Percentiles rank a stretch among this genome's conserved stretches.
Evolutionary conservation across 306 rosid species (phyloP).

Genomic region (Inga leiocalycina): DNA sequence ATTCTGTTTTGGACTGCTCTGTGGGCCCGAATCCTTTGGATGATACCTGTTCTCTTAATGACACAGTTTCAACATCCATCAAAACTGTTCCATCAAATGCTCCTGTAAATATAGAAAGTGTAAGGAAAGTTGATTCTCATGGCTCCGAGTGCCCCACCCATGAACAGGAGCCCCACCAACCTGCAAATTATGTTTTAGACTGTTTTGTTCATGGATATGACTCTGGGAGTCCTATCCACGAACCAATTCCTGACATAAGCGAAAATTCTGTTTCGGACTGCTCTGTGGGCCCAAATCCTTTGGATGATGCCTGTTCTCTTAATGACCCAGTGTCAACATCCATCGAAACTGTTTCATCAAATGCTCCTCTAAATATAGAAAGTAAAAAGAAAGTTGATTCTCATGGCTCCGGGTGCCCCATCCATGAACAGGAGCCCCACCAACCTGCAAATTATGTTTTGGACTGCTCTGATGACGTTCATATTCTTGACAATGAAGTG

Average conservation of each 20-base stretch:
- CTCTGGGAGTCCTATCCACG: too few relatives aligned
- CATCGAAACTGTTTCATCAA: too few relatives aligned
- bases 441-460: too few relatives aligned
- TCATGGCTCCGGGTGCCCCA: constrained; percentile 27
- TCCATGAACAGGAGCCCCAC: constrained; percentile 24
- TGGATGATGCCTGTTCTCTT: background rate
- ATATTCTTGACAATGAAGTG: constrained; percentile 33
- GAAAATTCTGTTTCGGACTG: constrained; percentile 22
- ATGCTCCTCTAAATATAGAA: too few relatives aligned
- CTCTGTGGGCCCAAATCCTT: constrained; percentile 28
- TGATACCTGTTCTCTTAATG: background rate
- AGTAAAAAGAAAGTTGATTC: constrained; percentile 8
- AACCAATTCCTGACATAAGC: too few relatives aligned
- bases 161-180: constrained; percentile 26
- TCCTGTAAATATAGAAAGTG: too few relatives aligned
- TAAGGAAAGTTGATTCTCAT: constrained; percentile 22
- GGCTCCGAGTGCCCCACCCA: constrained; percentile 24
- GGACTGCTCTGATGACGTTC: background rate
- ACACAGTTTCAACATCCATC: too few relatives aligned
- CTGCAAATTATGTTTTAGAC: too few relatives aligned
- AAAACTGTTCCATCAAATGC: too few relatives aligned
- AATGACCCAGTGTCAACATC: too few relatives aligned
- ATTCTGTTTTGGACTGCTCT: constrained; percentile 29
- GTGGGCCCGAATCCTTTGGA: constrained; percentile 24
- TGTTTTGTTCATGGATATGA: too few relatives aligned